A percentile compares a stretch with the other conserved stretches of the same genome.
These are phyloP conservation scores for Aspergillus fumigatus DNA, from an alignment of 2,329 filamentous ascomycete species.

Conservation along the genomic window DNA sequence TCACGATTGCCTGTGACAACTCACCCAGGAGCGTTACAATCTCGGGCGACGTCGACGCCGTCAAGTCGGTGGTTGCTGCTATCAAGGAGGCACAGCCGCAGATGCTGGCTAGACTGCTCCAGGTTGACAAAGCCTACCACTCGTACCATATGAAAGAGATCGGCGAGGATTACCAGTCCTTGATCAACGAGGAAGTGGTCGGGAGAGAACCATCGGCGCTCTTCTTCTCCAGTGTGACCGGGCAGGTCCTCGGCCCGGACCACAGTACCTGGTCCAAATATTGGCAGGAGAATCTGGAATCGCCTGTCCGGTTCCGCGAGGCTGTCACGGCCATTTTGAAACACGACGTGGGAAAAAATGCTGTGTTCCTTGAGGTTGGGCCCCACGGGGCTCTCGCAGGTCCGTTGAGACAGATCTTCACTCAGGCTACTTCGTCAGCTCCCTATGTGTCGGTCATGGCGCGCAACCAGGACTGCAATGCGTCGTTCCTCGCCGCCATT, in stretches of 20 bases:
- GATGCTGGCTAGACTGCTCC: conserved; percentile 6
- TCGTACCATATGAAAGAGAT: conserved; percentile 16
- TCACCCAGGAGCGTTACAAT: conserved; percentile 12
- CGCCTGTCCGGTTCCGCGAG: conserved; percentile 14
- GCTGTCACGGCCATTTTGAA: conserved; percentile 10
- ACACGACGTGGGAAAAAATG: neutral
- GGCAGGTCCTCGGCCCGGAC: neutral
- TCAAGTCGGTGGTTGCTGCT: neutral
- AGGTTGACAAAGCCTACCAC: conserved; percentile 20
- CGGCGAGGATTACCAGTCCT: conserved; percentile 3
- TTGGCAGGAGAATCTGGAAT: conserved; percentile 18
- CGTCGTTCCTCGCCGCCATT: no score
- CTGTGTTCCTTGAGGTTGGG: conserved; percentile 30
- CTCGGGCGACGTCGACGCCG: conserved; percentile 10
- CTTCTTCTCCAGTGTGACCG: conserved; percentile 14
- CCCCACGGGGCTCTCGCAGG: conserved; percentile 35
- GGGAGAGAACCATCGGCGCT: neutral
- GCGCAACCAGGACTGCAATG: neutral
- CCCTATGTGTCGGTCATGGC: conserved; percentile 4
- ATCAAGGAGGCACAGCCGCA: conserved; percentile 10
- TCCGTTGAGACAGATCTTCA: conserved; percentile 20
- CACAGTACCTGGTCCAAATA: conserved; percentile 8
- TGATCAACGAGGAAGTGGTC: neutral
- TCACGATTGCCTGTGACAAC: conserved; percentile 15
- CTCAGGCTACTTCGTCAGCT: neutral